phyloP scores from a whole-genome alignment of 1,284 basidiomycete species.

The Marasmius oreades region DNA sequence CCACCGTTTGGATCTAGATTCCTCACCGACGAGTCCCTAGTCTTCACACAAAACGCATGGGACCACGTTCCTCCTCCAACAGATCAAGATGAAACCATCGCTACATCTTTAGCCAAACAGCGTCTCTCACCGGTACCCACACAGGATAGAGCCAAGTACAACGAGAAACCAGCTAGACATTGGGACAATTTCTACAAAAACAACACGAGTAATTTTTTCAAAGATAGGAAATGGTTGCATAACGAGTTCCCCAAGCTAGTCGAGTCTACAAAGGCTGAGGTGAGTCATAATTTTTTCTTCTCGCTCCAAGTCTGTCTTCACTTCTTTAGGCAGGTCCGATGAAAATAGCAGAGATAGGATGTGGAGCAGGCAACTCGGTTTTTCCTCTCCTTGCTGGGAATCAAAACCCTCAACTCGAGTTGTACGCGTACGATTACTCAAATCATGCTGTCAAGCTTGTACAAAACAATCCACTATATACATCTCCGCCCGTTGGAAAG shows the following conservation, averaged over 20 bases:
- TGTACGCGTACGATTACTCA: conserved; percentile 91
- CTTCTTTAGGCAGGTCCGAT: conserved; percentile 66
- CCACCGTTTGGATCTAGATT: conserved; percentile 40
- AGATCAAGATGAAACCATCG: conserved; percentile 70
- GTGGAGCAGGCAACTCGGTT: conserved; percentile 93
- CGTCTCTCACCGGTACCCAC: conserved; percentile 65
- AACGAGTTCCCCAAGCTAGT: conserved; percentile 89
- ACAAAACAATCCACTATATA: conserved; percentile 75
- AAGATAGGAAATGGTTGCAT: conserved; percentile 89
- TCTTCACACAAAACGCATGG: conserved; percentile 82
- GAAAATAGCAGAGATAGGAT: conserved; percentile 81
- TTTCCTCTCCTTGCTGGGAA: conserved; percentile 87
- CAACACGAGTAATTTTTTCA: conserved; percentile 87
- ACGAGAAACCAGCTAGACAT: conserved; percentile 68
- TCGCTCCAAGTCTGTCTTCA: conserved; percentile 4
- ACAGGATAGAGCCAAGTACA: conserved; percentile 64
- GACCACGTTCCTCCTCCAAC: conserved; percentile 85
- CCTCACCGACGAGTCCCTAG: conserved; percentile 56
- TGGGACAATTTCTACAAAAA: conserved; percentile 62
- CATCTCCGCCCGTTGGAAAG: conserved; percentile 60
- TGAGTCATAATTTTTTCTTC: conserved; percentile 28
- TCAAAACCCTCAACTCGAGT: conserved; percentile 71
- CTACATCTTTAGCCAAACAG: conserved; percentile 67
- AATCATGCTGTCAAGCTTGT: conserved; percentile 89
- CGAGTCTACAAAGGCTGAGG: conserved; percentile 64